phyloP scores from a whole-genome alignment of 2,329 filamentous ascomycete species.

The Neoscytalidium dimidiatum region DNA sequence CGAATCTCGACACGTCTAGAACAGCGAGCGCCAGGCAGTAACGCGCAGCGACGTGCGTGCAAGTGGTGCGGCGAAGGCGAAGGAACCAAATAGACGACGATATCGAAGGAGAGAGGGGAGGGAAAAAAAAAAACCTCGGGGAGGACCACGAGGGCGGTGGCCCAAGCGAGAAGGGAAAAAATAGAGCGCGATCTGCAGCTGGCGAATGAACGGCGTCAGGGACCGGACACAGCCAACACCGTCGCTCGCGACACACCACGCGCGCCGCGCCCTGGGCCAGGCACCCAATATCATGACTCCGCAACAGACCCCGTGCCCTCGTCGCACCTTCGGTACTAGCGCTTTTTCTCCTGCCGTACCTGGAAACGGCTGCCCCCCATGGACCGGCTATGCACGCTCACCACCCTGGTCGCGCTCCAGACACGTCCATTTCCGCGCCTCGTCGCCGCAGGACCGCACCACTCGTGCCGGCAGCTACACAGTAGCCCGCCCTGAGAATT shows the following conservation, averaged over 20 bases:
- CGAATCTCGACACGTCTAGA: not conserved
- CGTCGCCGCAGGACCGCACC: not conserved
- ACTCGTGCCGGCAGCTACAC: not conserved
- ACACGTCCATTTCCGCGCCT: conserved; percentile 4
- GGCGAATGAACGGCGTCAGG: not conserved
- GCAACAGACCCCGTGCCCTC: not conserved
- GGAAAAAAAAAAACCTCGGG: not conserved
- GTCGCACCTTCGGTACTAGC: not conserved
- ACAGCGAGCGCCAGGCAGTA: not conserved
- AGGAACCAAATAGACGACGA: no score
- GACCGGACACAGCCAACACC: not conserved
- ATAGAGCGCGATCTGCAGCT: not conserved
- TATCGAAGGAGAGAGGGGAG: no score
- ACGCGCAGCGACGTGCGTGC: no score
- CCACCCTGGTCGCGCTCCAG: conserved; percentile 3
- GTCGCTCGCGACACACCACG: not conserved
- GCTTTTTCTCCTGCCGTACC: not conserved
- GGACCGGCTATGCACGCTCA: not conserved
- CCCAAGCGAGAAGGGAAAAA: not conserved
- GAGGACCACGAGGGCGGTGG: not conserved
- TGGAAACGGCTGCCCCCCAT: not conserved
- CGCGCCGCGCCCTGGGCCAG: not conserved
- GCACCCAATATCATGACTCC: not conserved
- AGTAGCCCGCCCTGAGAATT: not conserved
- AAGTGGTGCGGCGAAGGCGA: no score